A percentile compares a stretch with the other conserved stretches of the same genome.
These are phyloP conservation scores for Colletotrichum lindemuthianum DNA, from an alignment of 2,329 filamentous ascomycete genomes.

Conservation along the genomic window DNA sequence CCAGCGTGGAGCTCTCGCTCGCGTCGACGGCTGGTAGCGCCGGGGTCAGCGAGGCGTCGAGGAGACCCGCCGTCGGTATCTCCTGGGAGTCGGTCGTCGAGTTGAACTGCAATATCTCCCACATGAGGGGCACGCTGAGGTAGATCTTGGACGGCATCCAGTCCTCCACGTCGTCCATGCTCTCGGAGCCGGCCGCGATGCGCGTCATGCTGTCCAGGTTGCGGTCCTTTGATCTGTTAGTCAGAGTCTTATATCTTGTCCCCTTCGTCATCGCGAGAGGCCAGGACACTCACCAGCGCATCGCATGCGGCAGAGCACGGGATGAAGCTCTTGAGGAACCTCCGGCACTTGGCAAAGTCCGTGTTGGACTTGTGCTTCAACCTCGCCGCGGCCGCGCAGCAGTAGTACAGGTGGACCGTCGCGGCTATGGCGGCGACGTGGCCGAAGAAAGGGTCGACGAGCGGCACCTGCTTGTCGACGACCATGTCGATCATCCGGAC, in stretches of 20 bases:
- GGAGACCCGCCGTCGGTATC: constrained; percentile 49
- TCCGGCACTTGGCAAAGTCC: constrained; percentile 61
- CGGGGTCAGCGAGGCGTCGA: constrained; percentile 54
- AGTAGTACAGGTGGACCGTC: constrained; percentile 64
- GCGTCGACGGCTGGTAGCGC: constrained; percentile 42
- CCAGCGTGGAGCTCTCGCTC: constrained; percentile 52
- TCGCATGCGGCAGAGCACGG: constrained; percentile 57
- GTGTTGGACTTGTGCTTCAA: constrained; percentile 62
- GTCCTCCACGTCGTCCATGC: constrained; percentile 58
- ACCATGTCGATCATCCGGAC: constrained; percentile 65
- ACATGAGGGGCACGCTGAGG: constrained; percentile 63
- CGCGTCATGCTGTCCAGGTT: constrained; percentile 59
- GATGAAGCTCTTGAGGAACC: constrained; percentile 59
- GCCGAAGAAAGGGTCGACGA: constrained; percentile 63
- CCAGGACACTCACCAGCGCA: constrained; percentile 52
- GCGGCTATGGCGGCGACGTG: constrained; percentile 62
- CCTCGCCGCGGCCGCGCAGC: constrained; percentile 58
- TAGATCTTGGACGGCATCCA: constrained; percentile 64
- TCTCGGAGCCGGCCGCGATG: constrained; percentile 59
- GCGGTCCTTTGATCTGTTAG: constrained; percentile 49
- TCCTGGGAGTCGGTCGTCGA: constrained; percentile 50
- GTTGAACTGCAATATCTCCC: constrained; percentile 61
- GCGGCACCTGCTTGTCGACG: constrained; percentile 57
- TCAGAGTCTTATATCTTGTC: background rate
- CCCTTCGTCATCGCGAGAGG: background rate